Evolutionary conservation across 1,139 yeast genomes (phyloP).

Genomic region (Lipomyces yarrowii): DNA sequence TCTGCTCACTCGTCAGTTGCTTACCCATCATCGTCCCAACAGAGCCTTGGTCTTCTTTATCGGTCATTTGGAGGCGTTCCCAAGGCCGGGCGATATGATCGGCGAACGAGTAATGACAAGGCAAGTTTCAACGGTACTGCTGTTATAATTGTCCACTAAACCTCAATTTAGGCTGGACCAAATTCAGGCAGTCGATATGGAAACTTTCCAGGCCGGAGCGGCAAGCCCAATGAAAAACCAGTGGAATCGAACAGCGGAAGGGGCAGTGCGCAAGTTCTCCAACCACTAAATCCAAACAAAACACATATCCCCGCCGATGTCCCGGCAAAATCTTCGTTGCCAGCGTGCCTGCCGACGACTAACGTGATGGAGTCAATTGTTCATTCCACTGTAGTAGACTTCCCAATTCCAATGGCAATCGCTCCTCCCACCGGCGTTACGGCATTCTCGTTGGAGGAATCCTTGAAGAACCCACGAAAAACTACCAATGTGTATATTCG

Average conservation of each 20-base stretch:
- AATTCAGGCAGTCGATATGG: neutral
- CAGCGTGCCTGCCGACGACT: neutral
- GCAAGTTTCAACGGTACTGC: neutral
- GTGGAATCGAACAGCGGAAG: neutral
- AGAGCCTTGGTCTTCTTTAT: constrained; percentile 3
- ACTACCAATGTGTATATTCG: constrained; percentile 39
- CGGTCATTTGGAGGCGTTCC: constrained; percentile 8
- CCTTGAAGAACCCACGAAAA: constrained; percentile 34
- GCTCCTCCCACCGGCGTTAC: constrained; percentile 18
- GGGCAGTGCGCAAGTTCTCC: neutral
- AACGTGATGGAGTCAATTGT: neutral
- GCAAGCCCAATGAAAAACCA: neutral
- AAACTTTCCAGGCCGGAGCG: neutral
- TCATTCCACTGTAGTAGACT: constrained; percentile 7
- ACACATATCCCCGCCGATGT: neutral
- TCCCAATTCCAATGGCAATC: constrained; percentile 25
- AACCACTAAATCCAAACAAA: neutral
- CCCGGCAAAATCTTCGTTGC: neutral
- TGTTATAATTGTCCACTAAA: neutral
- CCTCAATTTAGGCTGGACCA: neutral
- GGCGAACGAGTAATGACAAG: constrained; percentile 4
- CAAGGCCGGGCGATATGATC: constrained; percentile 5
- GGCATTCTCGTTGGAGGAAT: constrained; percentile 30
- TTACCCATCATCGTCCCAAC: constrained; percentile 4
- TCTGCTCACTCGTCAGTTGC: constrained; percentile 3